A percentile compares a stretch with the other conserved stretches of the same genome.
Evolutionary conservation across 31 red algal species (phyloP).

Genomic region (Bonnemaisonia californica): DNA sequence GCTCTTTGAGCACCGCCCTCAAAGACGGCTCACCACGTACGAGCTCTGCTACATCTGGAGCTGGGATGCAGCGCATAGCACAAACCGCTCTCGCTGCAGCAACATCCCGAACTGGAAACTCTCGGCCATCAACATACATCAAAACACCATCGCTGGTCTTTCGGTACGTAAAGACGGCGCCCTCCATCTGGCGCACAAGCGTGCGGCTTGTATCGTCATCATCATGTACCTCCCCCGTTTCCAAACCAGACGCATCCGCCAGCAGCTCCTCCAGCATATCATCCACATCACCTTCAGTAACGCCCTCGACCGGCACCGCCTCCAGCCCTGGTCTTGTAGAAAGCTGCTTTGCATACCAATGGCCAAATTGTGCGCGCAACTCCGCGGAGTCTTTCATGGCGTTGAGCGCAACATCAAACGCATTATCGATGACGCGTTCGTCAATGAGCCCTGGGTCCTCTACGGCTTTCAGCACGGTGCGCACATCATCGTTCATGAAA

Average conservation of each 20-base stretch:
- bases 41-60: neutral
- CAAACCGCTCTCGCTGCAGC: neutral
- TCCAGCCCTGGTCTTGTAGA: neutral
- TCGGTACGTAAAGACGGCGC: neutral
- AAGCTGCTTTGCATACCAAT: neutral
- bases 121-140: neutral
- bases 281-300: neutral
- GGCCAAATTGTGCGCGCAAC: neutral
- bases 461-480: conserved; percentile 23
- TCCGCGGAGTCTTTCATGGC: neutral
- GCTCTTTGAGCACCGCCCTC: neutral
- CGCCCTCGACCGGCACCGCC: neutral
- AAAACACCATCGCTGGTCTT: neutral
- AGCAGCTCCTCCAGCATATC: neutral
- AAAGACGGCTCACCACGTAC: neutral
- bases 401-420: conserved; percentile 1
- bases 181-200: neutral
- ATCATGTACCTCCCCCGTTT: neutral
- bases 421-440: conserved; percentile 8
- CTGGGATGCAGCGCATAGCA: neutral
- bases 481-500: conserved; percentile 49
- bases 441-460: conserved; percentile 46
- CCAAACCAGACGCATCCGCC: neutral
- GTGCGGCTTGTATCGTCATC: neutral
- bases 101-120: neutral